Evolutionary conservation across 2,329 filamentous ascomycete genomes (phyloP), one percentile per base, ranked within the genome.

Genomic region (Clonostachys rosea): DNA sequence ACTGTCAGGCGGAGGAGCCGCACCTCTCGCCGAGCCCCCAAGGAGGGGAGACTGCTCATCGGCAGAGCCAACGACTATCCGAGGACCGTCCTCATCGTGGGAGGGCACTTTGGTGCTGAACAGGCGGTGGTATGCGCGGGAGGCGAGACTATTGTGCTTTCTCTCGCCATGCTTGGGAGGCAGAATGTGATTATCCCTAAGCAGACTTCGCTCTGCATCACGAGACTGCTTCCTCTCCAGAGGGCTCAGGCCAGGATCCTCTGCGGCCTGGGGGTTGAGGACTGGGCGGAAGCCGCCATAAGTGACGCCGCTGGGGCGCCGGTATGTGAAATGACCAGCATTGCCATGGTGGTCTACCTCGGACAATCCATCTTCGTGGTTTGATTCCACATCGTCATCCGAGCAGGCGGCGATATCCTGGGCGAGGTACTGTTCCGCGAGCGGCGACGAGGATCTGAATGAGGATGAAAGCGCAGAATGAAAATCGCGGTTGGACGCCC

Each of bases 241-340:
- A 43, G 71, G 70, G 36, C 36, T 39, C 47, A 84, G 64, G 43
- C 68, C 60, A 4, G 73, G 66, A 43, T 76, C 73, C 16, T 72
- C 69, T 13, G 68, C 49, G 10, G 61, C 61, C 43, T 75, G 72
- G 5, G 82, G 81, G 24, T 89, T 78, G 49, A 95, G 75, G 5
- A 86, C 79, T 5, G 86, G 84, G 46, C 89, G 76, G 2, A 83
- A 78, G 20, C 85, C 84, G 12, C 86, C 87, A 50, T 81, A 88
- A 33, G 86, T 84, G 40, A 94, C 84, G 59, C 85, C 87, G 54
- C 83, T 87, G 1, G 90, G 89, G 42, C 90, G 80, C 47, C 87
- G 82, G 68, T 94, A 96, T 56, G 75, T 75, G 60, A 65, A 71
- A 47, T 70, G 75, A n/a, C 67, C 67, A 16, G 60, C 58, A 11